phyloP scores from a whole-genome alignment of 108 stramenopile genomes.

The Mediolabrus comicus region DNA sequence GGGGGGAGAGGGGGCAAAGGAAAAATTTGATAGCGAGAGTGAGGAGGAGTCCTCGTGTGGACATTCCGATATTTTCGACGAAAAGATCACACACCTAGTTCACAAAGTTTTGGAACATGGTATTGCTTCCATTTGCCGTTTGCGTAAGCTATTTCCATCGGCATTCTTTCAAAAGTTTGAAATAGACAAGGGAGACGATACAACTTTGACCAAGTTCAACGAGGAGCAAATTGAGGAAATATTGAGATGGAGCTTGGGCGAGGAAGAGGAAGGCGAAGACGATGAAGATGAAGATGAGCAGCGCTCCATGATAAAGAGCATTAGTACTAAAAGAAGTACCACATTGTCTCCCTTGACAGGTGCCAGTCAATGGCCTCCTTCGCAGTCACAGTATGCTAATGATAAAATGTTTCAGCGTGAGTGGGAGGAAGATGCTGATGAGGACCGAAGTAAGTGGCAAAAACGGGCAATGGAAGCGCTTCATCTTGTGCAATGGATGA shows the following conservation, averaged over 20 bases:
- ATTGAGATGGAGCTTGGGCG: background rate
- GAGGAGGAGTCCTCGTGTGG: background rate
- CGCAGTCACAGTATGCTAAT: background rate
- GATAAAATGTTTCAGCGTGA: background rate
- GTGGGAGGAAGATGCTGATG: background rate
- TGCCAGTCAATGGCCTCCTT: background rate
- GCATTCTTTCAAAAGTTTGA: slow-evolving; percentile 13
- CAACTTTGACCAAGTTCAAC: slow-evolving; percentile 19
- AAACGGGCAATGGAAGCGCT: slow-evolving; percentile 23
- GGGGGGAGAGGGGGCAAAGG: background rate
- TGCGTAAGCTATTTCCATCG: slow-evolving; percentile 23
- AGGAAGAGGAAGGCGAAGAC: background rate
- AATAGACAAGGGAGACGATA: slow-evolving; percentile 7
- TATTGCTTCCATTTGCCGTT: slow-evolving; percentile 39
- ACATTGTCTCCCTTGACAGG: slow-evolving; percentile 14
- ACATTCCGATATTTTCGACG: background rate
- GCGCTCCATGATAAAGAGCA: background rate
- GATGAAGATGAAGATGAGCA: background rate
- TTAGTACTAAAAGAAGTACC: background rate
- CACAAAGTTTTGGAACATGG: slow-evolving; percentile 31
- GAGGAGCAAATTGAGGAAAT: background rate
- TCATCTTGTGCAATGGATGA: slow-evolving; percentile 28
- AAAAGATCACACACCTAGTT: background rate
- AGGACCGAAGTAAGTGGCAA: background rate
- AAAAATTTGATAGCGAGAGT: too few relatives aligned